These are phyloP conservation scores for Excoecaria agallocha DNA, from an alignment of 345 rosid species.

Conservation along the genomic window DNA sequence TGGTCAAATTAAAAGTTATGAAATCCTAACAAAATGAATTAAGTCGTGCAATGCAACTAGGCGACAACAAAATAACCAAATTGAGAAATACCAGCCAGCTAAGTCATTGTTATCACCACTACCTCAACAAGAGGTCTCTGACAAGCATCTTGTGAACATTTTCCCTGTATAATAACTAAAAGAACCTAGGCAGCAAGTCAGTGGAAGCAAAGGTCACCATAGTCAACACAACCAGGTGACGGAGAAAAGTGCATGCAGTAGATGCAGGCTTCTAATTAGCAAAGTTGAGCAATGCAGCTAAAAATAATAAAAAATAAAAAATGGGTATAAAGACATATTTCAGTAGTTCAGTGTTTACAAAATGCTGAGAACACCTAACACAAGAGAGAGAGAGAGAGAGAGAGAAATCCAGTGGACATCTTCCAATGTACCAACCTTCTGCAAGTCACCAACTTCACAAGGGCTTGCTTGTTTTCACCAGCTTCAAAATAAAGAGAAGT, in stretches of 20 bases:
- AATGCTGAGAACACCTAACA: not conserved
- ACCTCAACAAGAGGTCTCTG: not conserved
- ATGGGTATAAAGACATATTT: not conserved
- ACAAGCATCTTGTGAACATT: not conserved
- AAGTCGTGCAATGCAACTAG: not conserved
- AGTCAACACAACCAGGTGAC: not conserved
- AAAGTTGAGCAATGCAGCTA: not conserved
- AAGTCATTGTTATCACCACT: not conserved
- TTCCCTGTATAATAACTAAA: not conserved
- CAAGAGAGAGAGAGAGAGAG: not conserved
- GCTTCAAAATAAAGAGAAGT: constrained; percentile 89
- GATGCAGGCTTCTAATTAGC: not conserved
- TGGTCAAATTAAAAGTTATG: not conserved
- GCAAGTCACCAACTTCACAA: constrained; percentile 83
- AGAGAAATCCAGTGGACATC: not conserved
- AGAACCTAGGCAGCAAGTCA: not conserved
- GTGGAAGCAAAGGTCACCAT: not conserved
- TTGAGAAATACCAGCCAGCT: not conserved
- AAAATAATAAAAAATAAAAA: not conserved
- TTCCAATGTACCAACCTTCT: constrained; percentile 35
- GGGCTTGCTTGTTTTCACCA: constrained; percentile 94
- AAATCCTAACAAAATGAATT: not conserved
- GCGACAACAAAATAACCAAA: not conserved
- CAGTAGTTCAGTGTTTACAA: not conserved
- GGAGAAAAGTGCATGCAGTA: not conserved